Percentiles rank a stretch among this genome's conserved stretches.
Conservation (phyloP, 495 filamentous ascomycete species). For the Terfezia claveryi region DNA sequence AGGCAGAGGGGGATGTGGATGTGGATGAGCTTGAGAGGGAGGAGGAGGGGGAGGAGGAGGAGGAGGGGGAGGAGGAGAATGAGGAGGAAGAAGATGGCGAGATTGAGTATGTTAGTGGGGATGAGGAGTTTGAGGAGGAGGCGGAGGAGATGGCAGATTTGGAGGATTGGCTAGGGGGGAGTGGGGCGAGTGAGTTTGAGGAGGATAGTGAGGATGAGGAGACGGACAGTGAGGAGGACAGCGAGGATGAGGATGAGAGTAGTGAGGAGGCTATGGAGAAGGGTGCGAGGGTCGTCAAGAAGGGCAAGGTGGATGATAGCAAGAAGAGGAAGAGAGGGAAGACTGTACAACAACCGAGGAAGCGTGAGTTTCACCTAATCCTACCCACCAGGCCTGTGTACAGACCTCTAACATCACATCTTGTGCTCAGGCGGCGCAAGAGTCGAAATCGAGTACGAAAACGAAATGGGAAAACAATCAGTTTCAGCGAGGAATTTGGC, state of each 20-base stretch:
- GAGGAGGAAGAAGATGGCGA: slow-evolving; percentile 48
- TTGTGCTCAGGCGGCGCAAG: slow-evolving; percentile 14
- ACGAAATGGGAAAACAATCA: slow-evolving; percentile 19
- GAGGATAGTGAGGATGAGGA: slow-evolving; percentile 22
- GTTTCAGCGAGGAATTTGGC: background rate
- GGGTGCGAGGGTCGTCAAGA: slow-evolving; percentile 20
- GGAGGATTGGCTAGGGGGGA: slow-evolving; percentile 51
- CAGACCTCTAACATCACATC: slow-evolving; percentile 1
- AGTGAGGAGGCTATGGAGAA: slow-evolving; percentile 7
- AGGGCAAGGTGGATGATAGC: slow-evolving; percentile 16
- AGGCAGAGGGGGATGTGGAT: slow-evolving; percentile 69
- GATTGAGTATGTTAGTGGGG: slow-evolving; percentile 63
- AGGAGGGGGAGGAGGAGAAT: slow-evolving; percentile 40
- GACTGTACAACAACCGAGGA: slow-evolving; percentile 23
- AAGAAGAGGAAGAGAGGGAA: slow-evolving; percentile 27
- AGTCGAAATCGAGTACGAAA: slow-evolving; percentile 32
- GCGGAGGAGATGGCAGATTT: slow-evolving; percentile 45
- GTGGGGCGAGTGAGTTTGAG: slow-evolving; percentile 28
- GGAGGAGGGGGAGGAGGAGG: slow-evolving; percentile 49
- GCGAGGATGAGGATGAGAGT: slow-evolving; percentile 26
- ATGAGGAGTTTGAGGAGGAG: slow-evolving; percentile 36
- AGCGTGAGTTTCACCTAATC: slow-evolving; percentile 12
- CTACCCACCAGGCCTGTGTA: background rate
- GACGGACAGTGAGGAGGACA: slow-evolving; percentile 15
- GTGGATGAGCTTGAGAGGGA: slow-evolving; percentile 67